phyloP scores from a whole-genome alignment of 2,329 filamentous ascomycete species.

The Pseudocercospora fijiensis region DNA sequence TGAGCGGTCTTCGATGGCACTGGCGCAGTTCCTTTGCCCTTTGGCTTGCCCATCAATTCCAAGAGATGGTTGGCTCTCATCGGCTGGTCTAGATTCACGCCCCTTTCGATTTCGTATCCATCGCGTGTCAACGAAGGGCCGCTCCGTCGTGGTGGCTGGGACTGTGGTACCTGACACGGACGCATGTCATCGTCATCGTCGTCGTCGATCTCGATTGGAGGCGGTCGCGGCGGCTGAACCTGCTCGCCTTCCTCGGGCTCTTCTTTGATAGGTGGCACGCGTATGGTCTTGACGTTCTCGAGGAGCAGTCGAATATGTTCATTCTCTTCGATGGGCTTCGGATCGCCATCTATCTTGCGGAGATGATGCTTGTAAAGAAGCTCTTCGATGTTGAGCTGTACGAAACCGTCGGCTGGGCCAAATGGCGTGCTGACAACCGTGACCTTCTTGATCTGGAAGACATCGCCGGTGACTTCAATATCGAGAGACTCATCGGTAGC shows the following conservation, averaged over 20 bases:
- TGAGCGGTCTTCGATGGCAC: neutral
- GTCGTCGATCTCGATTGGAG: neutral
- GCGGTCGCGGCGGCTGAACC: neutral
- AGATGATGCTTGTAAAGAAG: constrained; percentile 32
- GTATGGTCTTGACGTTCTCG: constrained; percentile 26
- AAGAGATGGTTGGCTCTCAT: constrained; percentile 10
- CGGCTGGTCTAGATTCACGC: constrained; percentile 33
- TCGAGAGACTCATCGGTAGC: constrained; percentile 27
- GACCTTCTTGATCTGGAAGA: constrained; percentile 27
- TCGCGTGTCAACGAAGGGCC: constrained; percentile 26
- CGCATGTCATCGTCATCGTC: neutral
- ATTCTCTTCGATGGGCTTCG: constrained; percentile 25
- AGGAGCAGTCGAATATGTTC: constrained; percentile 22
- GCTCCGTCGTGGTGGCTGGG: neutral
- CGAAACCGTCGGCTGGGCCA: constrained; percentile 28
- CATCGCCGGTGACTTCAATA: constrained; percentile 29
- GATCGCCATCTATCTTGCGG: constrained; percentile 26
- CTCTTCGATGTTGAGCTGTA: constrained; percentile 32
- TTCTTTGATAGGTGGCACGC: constrained; percentile 11
- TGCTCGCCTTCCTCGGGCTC: constrained; percentile 10
- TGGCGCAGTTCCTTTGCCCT: neutral
- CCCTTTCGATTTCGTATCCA: constrained; percentile 30
- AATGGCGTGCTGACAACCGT: constrained; percentile 33
- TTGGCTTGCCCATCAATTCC: neutral
- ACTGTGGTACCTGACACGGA: neutral